Percentiles rank a stretch among this genome's conserved stretches.
phyloP scores from a whole-genome alignment of 441 rosid genomes.

The Adansonia madagascariensis region DNA sequence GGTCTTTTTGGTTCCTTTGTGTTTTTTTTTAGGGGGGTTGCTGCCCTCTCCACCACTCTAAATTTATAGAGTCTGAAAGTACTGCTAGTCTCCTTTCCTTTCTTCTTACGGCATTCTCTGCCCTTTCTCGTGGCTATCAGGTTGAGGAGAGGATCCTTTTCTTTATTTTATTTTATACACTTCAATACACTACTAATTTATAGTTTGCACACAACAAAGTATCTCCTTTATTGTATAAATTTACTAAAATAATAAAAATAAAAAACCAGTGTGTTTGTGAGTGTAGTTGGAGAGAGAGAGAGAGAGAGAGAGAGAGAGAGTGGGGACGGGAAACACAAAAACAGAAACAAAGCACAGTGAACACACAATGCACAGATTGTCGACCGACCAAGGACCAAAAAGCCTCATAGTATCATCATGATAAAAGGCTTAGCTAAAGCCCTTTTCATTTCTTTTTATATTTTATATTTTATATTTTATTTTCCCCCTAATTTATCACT shows the following conservation, averaged over 20 bases:
- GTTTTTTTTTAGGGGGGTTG: slow-evolving; percentile 13
- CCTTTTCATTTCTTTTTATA: slow-evolving; percentile 21
- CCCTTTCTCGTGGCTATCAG: slow-evolving; percentile 41
- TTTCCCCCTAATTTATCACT: not conserved
- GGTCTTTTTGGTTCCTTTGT: slow-evolving; percentile 36
- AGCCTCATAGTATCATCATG: slow-evolving; percentile 70
- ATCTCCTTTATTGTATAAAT: not conserved
- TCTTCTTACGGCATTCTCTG: slow-evolving; percentile 72
- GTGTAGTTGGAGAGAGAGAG: slow-evolving; percentile 22
- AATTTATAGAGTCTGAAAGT: slow-evolving; percentile 45
- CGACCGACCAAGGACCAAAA: slow-evolving; percentile 89
- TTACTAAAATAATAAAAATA: too few relatives aligned
- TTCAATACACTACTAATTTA: not conserved
- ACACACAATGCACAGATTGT: slow-evolving; percentile 77
- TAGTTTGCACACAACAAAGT: not conserved
- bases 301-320: slow-evolving; percentile 22
- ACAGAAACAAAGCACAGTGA: slow-evolving; percentile 56
- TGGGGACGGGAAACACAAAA: slow-evolving; percentile 42
- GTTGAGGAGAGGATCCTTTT: slow-evolving; percentile 24
- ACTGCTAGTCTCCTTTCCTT: slow-evolving; percentile 62
- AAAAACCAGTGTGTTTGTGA: not conserved
- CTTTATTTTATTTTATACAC: slow-evolving; percentile 34
- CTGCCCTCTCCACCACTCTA: slow-evolving; percentile 33
- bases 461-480: not conserved
- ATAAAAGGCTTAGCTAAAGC: slow-evolving; percentile 52